Evolutionary conservation across 2,329 filamentous ascomycete species (phyloP).

Genomic region (Incumbomyces delicatus): DNA sequence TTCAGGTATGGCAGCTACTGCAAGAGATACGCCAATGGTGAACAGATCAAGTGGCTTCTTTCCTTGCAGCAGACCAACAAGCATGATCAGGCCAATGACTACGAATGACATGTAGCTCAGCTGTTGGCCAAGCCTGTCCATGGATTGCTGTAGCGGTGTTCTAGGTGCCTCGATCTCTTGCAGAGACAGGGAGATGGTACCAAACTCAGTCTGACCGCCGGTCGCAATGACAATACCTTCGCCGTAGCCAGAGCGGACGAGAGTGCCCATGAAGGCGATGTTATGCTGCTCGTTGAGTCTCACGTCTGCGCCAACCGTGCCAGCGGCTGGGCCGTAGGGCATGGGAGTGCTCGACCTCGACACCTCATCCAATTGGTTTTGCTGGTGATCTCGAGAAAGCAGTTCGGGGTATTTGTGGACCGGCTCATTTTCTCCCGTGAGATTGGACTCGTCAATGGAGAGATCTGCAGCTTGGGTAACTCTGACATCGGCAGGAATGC

Average conservation of each 20-base stretch:
- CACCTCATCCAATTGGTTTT: conserved; percentile 24
- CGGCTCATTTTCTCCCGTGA: conserved; percentile 94
- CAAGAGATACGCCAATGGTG: conserved; percentile 91
- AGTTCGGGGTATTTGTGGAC: conserved; percentile 66
- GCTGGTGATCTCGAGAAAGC: conserved; percentile 31
- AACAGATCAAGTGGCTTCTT: conserved; percentile 89
- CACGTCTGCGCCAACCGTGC: conserved; percentile 54
- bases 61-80: conserved; percentile 83
- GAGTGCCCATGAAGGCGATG: conserved; percentile 94
- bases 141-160: conserved; percentile 86
- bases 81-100: conserved; percentile 84
- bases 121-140: conserved; percentile 95
- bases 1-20: conserved; percentile 94
- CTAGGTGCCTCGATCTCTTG: conserved; percentile 91
- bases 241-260: conserved; percentile 89
- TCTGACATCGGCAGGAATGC: conserved; percentile 89
- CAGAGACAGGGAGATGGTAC: conserved; percentile 86
- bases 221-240: conserved; percentile 97
- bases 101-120: conserved; percentile 94
- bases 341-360: conserved; percentile 45
- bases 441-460: conserved; percentile 90
- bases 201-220: conserved; percentile 87
- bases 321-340: conserved; percentile 49
- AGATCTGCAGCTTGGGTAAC: conserved; percentile 85
- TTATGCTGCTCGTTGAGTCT: conserved; percentile 69